Evolutionary conservation across 192 early-diverging fungal genomes (phyloP), one percentile per base, ranked within the genome.

Genomic region (Spizellomyces punctatus): DNA sequence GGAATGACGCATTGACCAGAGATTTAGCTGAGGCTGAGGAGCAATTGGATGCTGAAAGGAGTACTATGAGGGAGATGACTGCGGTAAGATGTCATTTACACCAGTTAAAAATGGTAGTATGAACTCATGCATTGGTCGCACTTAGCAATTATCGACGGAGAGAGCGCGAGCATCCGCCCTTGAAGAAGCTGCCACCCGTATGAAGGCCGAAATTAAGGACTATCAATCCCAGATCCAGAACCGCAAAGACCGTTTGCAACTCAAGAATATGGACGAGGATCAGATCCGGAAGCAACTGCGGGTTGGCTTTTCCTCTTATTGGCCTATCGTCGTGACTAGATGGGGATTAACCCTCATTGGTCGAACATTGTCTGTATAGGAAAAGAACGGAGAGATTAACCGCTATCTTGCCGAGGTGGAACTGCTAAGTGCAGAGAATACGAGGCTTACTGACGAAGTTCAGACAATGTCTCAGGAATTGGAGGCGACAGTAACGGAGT

Each of bases 381-480:
- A 85, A 46, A 85, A 87, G 63, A 87, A 87, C 60, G 41, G 48
- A 5, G 78, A 87, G 67, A 66, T 87, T 45, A 79, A 77, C 58
- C 47, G 72, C 21, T 86, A 80, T 60, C 36, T 85, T 5, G 64
- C 69, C 8, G 83, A 86, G 61, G 76, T 87, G 46, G 69, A 86
- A 50, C 42, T 69, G 10, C 57, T 87, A 10, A 80, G 72, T 47
- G 66, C 60, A 6, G 72, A 84, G 55, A 87, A 87, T 54, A 56
- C 49, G 4, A 69, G 73, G 8, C 44, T 87, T 5, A 43, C 59
- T 14, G 19, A 36, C 1, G 83, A 87, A 54, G 66, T 83, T 6
- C 83, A 85, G 22, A 66, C 64, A 6, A 69, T 87, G 48, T 74
- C 77, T 1, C 63, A 77, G 62, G 85, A 87, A 62, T 60, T 87